These are phyloP conservation scores for Thalia dealbata DNA, from an alignment of 176 grass and related monocot genomes.

Conservation along the genomic window DNA sequence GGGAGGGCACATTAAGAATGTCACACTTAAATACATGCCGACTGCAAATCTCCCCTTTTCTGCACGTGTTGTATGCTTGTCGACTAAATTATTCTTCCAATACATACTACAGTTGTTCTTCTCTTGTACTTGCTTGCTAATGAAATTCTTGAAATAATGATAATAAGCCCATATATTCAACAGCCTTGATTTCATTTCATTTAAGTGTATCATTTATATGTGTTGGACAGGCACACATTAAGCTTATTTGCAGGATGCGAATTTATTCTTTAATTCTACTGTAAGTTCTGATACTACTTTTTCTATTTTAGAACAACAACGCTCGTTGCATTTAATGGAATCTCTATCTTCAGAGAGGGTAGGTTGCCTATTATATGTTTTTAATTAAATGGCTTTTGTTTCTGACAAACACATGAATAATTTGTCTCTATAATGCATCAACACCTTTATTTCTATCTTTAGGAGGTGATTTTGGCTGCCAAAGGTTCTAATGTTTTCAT, in stretches of 20 bases:
- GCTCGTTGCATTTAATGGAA: conserved; percentile 30
- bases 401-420: neutral
- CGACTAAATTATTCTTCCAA: neutral
- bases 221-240: neutral
- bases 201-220: neutral
- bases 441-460: neutral
- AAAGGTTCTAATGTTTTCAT: neutral
- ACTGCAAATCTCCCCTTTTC: neutral
- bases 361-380: neutral
- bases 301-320: conserved; percentile 56
- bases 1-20: too few relatives aligned
- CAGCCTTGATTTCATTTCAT: neutral
- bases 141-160: too few relatives aligned
- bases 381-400: neutral
- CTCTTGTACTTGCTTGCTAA: too few relatives aligned
- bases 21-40: too few relatives aligned
- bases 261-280: neutral
- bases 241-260: neutral
- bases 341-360: conserved; percentile 73
- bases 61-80: neutral
- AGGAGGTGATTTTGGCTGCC: neutral
- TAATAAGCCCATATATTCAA: too few relatives aligned
- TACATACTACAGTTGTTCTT: too few relatives aligned
- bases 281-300: neutral
- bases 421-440: neutral